Conservation (phyloP, 2,329 filamentous ascomycete species). For the Exserohilum rostratum region DNA sequence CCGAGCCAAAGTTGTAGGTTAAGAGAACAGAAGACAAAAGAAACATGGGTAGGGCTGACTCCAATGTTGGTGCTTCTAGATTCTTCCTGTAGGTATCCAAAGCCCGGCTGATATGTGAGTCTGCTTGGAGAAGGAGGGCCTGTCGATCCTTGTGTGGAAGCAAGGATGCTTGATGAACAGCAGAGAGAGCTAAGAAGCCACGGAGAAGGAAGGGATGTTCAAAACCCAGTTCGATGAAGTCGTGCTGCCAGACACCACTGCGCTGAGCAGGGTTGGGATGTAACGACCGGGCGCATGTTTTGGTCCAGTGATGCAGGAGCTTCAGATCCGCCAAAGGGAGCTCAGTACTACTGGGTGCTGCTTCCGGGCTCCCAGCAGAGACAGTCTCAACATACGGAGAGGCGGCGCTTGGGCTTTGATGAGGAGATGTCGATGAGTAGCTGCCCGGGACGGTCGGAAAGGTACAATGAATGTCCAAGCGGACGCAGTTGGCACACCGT, state of each 20-base stretch:
- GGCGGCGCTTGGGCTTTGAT: constrained; percentile 19
- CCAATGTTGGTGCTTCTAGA: constrained; percentile 26
- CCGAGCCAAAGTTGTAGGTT: constrained; percentile 38
- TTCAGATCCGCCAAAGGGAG: constrained; percentile 37
- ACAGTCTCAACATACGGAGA: constrained; percentile 13
- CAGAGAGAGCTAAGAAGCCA: constrained; percentile 38
- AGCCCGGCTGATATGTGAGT: constrained; percentile 35
- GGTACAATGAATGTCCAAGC: constrained; percentile 39
- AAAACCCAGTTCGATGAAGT: constrained; percentile 33
- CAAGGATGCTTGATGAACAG: constrained; percentile 34
- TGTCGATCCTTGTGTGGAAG: constrained; percentile 27
- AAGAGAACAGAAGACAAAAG: constrained; percentile 35
- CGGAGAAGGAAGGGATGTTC: constrained; percentile 39
- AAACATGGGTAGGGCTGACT: constrained; percentile 38
- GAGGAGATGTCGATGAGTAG: constrained; percentile 25
- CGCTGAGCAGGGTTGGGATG: constrained; percentile 21
- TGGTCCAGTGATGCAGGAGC: constrained; percentile 38
- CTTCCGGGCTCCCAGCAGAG: constrained; percentile 12
- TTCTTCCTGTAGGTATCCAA: constrained; percentile 32
- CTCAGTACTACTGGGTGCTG: constrained; percentile 15
- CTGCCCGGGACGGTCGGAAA: constrained; percentile 30
- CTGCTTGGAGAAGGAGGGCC: constrained; percentile 33
- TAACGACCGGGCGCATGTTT: constrained; percentile 28
- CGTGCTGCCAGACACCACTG: constrained; percentile 24
- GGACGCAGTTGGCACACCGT: constrained; percentile 39